Evolutionary conservation across 2,329 filamentous ascomycete species (phyloP), one percentile per base, ranked within the genome.

Genomic region (Colletotrichum australisinense): DNA sequence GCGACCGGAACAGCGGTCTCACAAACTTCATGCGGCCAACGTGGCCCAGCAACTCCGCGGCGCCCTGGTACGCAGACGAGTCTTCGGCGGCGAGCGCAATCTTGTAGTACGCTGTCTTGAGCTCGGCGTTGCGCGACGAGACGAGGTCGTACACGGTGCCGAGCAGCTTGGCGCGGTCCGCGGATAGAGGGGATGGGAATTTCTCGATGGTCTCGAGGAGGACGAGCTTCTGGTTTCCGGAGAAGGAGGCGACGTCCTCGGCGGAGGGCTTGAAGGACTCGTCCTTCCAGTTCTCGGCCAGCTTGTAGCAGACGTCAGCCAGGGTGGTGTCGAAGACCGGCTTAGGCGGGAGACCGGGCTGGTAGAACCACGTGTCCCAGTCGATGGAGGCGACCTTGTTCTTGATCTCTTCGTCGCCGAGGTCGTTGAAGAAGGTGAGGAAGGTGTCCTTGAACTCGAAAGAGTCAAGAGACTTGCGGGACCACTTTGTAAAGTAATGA

Each of bases 1-100:
- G 85, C 63, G 90, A 89, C 74, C 93, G 89, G 85, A 93, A 98
- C 79, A 98, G 84, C 26, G 96, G 95, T 60, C 96, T 88, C 72
- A 98, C 96, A 83, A 96, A 98, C 89, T 98, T 98, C 97, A 99
- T 98, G 70, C 97, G 88, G 14, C 97, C 97, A 28, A 98, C 95
- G 65, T 88, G 88, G 38, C 94, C 94, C 52, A 98, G 86, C 68
- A 98, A 86, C 72, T 94, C 90, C 1, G 93, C 91, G 0, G 94
- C 91, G 1, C 92, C 92, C 73, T 90, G 81, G 78, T 96, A 94
- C 49, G 93, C 90, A 70, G 87, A 89, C 64, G 88, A 83, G 78
- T 95, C 94, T 70, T 91, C 90, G 14, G 94, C 93, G 78, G 90
- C 90, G 79, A 99, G 88, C 1, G 94, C 94, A 42, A 98, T 89